phyloP scores from a whole-genome alignment of 345 rosid genomes.

The Toxicodendron radicans region DNA sequence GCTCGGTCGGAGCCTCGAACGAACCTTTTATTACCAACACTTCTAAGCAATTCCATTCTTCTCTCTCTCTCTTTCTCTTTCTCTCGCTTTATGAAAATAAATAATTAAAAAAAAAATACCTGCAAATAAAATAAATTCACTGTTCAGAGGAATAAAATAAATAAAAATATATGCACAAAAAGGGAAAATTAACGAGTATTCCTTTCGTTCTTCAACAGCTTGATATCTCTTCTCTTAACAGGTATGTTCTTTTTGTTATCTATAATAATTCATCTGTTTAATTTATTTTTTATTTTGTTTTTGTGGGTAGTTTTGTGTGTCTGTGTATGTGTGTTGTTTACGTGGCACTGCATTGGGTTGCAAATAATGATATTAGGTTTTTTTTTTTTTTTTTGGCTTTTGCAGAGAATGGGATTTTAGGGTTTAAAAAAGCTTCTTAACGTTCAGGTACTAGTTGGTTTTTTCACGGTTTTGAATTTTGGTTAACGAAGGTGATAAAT shows the following conservation, averaged over 20 bases:
- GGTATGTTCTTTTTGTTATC: slow-evolving; percentile 6
- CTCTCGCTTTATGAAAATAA: background rate
- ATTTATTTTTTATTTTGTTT: background rate
- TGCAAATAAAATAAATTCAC: background rate
- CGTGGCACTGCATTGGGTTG: slow-evolving; percentile 31
- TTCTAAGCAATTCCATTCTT: slow-evolving; percentile 4
- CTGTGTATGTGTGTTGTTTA: background rate
- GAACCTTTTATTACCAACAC: background rate
- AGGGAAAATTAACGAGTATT: too few species aligned
- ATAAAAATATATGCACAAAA: background rate
- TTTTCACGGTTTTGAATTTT: background rate
- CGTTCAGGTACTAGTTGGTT: slow-evolving; percentile 12
- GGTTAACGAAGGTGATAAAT: slow-evolving; percentile 1
- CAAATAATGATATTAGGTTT: slow-evolving; percentile 17
- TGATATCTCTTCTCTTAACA: slow-evolving; percentile 18
- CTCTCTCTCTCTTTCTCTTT: background rate
- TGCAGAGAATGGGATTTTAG: slow-evolving; percentile 39
- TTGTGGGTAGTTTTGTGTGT: background rate
- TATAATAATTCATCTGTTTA: background rate
- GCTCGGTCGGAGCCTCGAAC: background rate
- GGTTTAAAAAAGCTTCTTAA: slow-evolving; percentile 27
- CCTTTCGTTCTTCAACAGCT: slow-evolving; percentile 20
- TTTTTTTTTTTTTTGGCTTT: slow-evolving; percentile 26
- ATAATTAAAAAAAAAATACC: too few species aligned
- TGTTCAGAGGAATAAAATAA: background rate